phyloP scores from a whole-genome alignment of 352 stramenopile species.

The Achlya hypogyna region DNA sequence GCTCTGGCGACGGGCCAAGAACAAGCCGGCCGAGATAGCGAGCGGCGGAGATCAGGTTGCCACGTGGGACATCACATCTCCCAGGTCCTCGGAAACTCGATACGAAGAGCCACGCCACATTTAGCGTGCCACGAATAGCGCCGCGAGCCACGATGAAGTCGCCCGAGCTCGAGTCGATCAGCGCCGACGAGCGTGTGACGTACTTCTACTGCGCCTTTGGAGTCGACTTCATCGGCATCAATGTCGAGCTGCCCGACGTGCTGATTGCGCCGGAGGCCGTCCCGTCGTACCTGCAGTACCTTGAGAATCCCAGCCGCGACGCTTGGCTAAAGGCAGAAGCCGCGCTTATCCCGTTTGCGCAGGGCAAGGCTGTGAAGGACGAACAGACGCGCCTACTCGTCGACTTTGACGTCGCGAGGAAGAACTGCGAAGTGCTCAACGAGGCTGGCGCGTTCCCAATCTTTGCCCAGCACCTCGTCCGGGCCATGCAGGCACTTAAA shows the following conservation, averaged over 20 bases:
- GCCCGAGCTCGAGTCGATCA: conserved; percentile 8
- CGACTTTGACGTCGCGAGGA: conserved; percentile 36
- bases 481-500: conserved; percentile 54
- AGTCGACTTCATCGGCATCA: conserved; percentile 10
- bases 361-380: conserved; percentile 4
- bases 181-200: conserved; percentile 5
- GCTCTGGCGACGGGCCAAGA: too few species aligned
- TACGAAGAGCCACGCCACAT: not conserved
- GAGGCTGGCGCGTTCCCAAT: conserved; percentile 59
- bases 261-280: conserved; percentile 15
- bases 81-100: not conserved
- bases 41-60: not conserved
- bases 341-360: conserved; percentile 13
- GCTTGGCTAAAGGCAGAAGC: conserved; percentile 4
- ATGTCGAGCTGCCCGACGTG: not conserved
- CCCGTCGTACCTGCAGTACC: conserved; percentile 5
- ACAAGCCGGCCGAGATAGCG: too few species aligned
- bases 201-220: conserved; percentile 19
- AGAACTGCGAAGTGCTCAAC: conserved; percentile 65
- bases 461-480: conserved; percentile 50
- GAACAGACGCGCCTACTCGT: conserved; percentile 7
- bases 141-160: not conserved
- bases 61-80: not conserved
- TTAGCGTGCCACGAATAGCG: not conserved
- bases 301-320: conserved; percentile 12